Evolutionary conservation across 352 stramenopile genomes (phyloP), one percentile per base, ranked within the genome.

Genomic region (Saprolegnia diclina): DNA sequence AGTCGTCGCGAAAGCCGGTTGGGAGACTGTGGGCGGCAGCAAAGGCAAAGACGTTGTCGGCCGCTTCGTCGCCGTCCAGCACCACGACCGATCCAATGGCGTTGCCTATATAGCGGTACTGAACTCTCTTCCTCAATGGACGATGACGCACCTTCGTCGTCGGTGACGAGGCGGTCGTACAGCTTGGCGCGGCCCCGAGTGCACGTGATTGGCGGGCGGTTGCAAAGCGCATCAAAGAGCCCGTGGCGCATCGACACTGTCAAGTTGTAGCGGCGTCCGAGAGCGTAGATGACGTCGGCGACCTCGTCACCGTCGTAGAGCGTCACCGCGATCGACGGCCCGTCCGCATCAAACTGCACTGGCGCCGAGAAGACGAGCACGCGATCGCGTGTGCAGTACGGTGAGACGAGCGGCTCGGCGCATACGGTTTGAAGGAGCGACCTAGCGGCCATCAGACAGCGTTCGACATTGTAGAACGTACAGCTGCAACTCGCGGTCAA

Each of bases 61-160:
- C 85, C 19, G 83, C 79, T 44, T 93, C 85, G 35, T 92, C 82
- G 0, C 81, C 81, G 68, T 92, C 85, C 53, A 82, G 88, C 1
- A 93, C 75, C 3, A 74, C 67, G 4, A 93, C 56, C 3, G 76
- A 64, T 9, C 83, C 85, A 21, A 93, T 44, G 0, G 76, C 40
- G 13, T 73, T 45, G 1, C 74, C 76, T 6, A 56, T 9, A 19
- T 24, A 4, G 4, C 52, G 24, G 9, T n/a, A n/a, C n/a, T 9
- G 52, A 13, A 24, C 1, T 3, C 16, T 16, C 35, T 2, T 35
- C 29, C 2, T 35, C 42, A 48, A 14, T 7, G 42, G 13, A 3
- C 18, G 5, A 13, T 32, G 46, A 45, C 19, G 42, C 63, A 68
- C 62, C 42, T 6, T 24, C 9, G n/a, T 61, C 67, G 11, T 74